Conservation (phyloP, 371 early-diverging fungal genomes). For the Actinomortierella wolfii region DNA sequence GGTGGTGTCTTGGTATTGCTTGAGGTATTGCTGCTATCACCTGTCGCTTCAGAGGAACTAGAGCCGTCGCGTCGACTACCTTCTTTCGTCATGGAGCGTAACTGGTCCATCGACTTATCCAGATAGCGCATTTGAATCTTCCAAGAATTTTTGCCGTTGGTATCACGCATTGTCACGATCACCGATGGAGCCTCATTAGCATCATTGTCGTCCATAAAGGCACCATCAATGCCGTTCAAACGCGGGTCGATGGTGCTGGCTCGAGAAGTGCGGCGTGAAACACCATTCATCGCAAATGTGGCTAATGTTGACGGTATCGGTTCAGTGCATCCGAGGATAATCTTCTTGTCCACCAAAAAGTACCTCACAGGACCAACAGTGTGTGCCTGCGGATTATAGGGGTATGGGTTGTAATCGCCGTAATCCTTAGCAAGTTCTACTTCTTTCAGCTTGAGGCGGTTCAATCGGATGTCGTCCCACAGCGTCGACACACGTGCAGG, state of each 20-base stretch:
- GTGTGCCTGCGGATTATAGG: conserved; percentile 12
- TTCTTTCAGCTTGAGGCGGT: conserved; percentile 31
- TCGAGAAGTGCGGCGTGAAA: no score
- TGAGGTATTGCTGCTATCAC: conserved; percentile 18
- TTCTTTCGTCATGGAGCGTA: neutral
- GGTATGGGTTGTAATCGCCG: neutral
- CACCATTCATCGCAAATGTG: conserved; percentile 4
- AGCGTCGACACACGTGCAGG: conserved; percentile 59
- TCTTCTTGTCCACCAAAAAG: conserved; percentile 68
- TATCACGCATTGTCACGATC: conserved; percentile 65
- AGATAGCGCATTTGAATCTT: conserved; percentile 57
- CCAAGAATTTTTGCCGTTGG: conserved; percentile 77
- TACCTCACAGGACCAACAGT: conserved; percentile 57
- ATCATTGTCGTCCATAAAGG: conserved; percentile 19
- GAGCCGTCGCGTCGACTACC: neutral
- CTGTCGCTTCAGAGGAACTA: conserved; percentile 5
- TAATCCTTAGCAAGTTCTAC: neutral
- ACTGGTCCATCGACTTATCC: conserved; percentile 24
- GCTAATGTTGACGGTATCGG: conserved; percentile 19
- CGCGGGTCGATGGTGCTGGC: no score
- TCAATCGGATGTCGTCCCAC: conserved; percentile 56
- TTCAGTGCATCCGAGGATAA: conserved; percentile 66
- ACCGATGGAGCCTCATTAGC: conserved; percentile 48
- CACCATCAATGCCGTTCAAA: neutral
- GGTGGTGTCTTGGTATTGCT: conserved; percentile 12